Conservation (phyloP, 2,329 filamentous ascomycete genomes). For the Pseudopyricularia cyperi region DNA sequence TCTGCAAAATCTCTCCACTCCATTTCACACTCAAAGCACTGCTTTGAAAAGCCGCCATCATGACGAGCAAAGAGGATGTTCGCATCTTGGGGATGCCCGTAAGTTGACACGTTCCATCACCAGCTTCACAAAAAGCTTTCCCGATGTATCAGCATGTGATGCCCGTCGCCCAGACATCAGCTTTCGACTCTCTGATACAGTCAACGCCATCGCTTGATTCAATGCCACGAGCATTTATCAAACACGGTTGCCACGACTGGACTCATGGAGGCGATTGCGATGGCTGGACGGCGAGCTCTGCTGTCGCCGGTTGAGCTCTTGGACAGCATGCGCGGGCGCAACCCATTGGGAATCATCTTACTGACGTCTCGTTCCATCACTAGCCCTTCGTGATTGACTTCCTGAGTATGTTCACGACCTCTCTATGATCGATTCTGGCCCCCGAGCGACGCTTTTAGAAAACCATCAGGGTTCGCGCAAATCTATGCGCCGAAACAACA, state of each 20-base stretch:
- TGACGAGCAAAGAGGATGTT: constrained; percentile 38
- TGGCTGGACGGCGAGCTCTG: constrained; percentile 4
- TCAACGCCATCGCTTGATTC: background rate
- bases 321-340: background rate
- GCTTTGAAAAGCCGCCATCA: constrained; percentile 34
- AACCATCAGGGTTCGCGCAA: background rate
- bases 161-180: background rate
- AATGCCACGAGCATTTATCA: background rate
- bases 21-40: constrained; percentile 36
- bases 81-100: constrained; percentile 57
- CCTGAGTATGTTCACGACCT: constrained; percentile 65
- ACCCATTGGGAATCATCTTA: background rate
- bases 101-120: constrained; percentile 22
- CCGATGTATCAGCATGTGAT: background rate
- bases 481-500: background rate
- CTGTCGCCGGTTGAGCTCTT: background rate
- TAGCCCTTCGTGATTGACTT: constrained; percentile 96
- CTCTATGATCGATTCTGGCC: background rate
- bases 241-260: background rate
- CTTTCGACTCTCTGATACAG: background rate
- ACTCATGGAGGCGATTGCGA: constrained; percentile 9
- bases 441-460: background rate
- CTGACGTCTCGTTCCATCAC: background rate
- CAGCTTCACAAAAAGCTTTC: constrained; percentile 5
- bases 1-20: constrained; percentile 43